Base-by-base conservation (phyloP, 441 rosid genomes). In the Raphanus hybrid region DNA sequence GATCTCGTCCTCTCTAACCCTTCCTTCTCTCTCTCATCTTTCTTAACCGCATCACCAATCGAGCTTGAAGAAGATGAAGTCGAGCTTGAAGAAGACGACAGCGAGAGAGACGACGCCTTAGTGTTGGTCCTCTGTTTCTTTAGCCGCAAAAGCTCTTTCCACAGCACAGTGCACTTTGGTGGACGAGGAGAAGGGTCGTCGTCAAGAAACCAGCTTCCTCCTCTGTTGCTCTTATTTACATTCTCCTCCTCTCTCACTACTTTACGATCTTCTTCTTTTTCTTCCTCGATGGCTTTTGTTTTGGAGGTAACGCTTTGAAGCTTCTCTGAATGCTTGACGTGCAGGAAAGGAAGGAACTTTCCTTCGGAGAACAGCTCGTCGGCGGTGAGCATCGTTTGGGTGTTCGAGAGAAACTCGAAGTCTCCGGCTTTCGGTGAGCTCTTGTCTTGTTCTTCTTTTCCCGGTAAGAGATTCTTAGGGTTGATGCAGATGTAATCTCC, bases 151-250 rank as follows among this genome's bases (percentile, higher is more conserved):
- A 94, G 80, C 80, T 92, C 98, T 83, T 92, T 94, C 97, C 97
- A 94, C 1, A 94, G 66, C n/a, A 94, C 98, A 0, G 97, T 94
- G 60, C 98, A 94, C 55, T 92, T 94, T 6, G 98, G 98, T 32
- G 97, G 98, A 72, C 98, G 85, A 6, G 98, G 98, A 35, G 98
- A 94, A 14, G 97, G 97, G 41, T 94, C 98, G 35, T 94, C 97
- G 62, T 92, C 97, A 18, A 90, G 87, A 78, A 88, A 89, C 97
- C 96, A 92, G 67, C 80, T 86, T 9, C 80, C 5, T 29, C 34
- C 84, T 65, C 81, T 82, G 52, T 81, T 74, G 63, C 34, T 84
- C 7, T 84, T 80, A 6, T 72, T 85, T 12, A 75, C 75, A 18
- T 26, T 79, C 66, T 48, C 85, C 37, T 34, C 37, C 1, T 58